These are phyloP conservation scores for Yamadazyma philogaea DNA, from an alignment of 805 yeast species.

Conservation along the genomic window DNA sequence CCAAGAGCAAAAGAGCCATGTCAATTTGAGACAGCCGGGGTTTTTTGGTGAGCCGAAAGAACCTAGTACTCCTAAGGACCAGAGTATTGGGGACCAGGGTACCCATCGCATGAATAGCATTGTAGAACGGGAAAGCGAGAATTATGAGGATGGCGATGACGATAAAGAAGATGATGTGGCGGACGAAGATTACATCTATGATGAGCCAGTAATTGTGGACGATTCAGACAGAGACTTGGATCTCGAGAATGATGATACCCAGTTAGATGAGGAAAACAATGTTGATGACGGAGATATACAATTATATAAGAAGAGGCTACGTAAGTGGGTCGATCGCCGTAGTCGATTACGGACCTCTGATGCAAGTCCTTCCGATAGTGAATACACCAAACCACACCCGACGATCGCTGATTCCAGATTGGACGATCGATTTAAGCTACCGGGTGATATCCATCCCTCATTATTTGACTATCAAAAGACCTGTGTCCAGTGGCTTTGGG, in stretches of 20 bases:
- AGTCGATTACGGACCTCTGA: constrained; percentile 3
- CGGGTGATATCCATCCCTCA: constrained; percentile 87
- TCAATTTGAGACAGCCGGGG: constrained; percentile 51
- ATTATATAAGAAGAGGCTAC: not conserved
- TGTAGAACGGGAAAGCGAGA: not conserved
- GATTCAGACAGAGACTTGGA: constrained; percentile 15
- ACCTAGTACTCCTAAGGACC: not conserved
- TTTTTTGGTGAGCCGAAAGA: constrained; percentile 18
- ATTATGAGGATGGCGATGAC: not conserved
- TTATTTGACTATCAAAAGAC: constrained; percentile 93
- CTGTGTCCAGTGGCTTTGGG: constrained; percentile 97
- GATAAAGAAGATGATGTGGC: not conserved
- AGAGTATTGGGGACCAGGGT: not conserved
- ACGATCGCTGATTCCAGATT: constrained; percentile 68
- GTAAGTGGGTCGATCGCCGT: constrained; percentile 13
- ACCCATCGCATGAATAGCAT: no score
- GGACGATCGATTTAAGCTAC: constrained; percentile 67
- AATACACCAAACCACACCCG: constrained; percentile 80
- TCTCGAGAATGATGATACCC: constrained; percentile 3
- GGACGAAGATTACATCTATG: constrained; percentile 4
- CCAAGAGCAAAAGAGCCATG: constrained; percentile 37
- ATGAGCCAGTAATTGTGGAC: not conserved
- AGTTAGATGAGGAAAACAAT: constrained; percentile 7
- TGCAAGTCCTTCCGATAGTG: constrained; percentile 33
- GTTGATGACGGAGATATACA: constrained; percentile 12